Conservation (phyloP, 1,139 yeast genomes). For the Arxiozyma slooffiae region DNA sequence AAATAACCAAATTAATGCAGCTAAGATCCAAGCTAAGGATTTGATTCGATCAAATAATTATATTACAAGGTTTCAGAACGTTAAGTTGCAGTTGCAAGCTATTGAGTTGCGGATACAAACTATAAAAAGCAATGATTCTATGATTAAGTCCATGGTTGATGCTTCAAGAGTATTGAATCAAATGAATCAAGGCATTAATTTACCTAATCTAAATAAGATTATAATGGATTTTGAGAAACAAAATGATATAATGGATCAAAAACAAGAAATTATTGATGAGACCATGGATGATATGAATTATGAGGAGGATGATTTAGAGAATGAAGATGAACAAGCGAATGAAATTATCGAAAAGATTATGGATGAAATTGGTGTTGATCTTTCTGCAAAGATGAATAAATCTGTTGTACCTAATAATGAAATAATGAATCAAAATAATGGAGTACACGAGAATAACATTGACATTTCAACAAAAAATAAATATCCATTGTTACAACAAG, state of each 20-base stretch:
- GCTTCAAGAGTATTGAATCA: conserved; percentile 82
- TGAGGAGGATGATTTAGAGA: conserved; percentile 67
- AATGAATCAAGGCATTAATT: conserved; percentile 82
- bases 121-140: conserved; percentile 86
- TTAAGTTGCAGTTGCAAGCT: conserved; percentile 94
- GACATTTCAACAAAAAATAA: background rate
- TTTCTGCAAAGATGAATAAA: conserved; percentile 55
- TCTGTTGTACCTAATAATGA: conserved; percentile 52
- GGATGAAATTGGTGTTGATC: conserved; percentile 91
- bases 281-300: background rate
- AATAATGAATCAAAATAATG: conserved; percentile 11
- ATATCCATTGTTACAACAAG: conserved; percentile 39
- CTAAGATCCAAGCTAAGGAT: conserved; percentile 92
- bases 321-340: conserved; percentile 80
- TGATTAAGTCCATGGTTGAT: conserved; percentile 90
- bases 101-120: conserved; percentile 84
- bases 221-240: conserved; percentile 94
- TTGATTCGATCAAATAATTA: conserved; percentile 76
- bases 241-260: conserved; percentile 94
- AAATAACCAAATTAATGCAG: conserved; percentile 77
- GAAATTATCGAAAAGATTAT: conserved; percentile 84
- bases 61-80: conserved; percentile 78
- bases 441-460: background rate
- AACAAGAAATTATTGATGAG: conserved; percentile 99
- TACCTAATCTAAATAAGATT: conserved; percentile 79